Percentiles rank a stretch among this genome's conserved stretches.
These are phyloP conservation scores for Macrolepiota dolichaula DNA, from an alignment of 768 basidiomycete genomes.

Conservation along the genomic window DNA sequence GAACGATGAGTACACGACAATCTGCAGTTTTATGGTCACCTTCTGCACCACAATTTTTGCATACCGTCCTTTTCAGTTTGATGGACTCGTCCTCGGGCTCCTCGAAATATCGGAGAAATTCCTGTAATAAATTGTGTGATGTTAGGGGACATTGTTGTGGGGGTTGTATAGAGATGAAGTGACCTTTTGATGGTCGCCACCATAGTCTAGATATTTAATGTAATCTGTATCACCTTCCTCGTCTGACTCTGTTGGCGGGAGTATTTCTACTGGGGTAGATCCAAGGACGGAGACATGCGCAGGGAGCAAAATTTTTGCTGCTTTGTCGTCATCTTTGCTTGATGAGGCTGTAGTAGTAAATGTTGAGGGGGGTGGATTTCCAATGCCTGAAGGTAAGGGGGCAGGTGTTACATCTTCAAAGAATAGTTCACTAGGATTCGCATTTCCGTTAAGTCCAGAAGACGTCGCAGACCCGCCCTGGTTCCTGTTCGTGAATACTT, in stretches of 20 bases:
- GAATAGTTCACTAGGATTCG: conserved; percentile 31
- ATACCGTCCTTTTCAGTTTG: conserved; percentile 48
- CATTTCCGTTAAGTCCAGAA: background rate
- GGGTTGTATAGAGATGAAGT: background rate
- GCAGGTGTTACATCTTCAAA: conserved; percentile 47
- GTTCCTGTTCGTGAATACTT: background rate
- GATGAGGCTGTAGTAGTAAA: background rate
- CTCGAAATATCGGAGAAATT: conserved; percentile 66
- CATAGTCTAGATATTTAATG: conserved; percentile 78
- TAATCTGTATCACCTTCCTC: conserved; percentile 55
- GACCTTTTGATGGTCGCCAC: conserved; percentile 51
- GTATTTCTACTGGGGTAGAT: conserved; percentile 41
- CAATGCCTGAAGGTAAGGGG: conserved; percentile 25
- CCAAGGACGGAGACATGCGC: conserved; percentile 64
- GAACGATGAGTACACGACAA: conserved; percentile 72
- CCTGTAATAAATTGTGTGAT: conserved; percentile 28
- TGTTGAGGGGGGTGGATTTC: conserved; percentile 5
- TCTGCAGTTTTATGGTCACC: conserved; percentile 63
- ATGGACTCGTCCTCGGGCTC: conserved; percentile 36
- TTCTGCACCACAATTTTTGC: conserved; percentile 77
- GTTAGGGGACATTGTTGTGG: background rate
- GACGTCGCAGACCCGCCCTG: background rate
- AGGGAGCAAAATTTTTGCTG: conserved; percentile 53
- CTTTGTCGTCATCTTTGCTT: background rate
- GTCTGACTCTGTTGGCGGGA: conserved; percentile 35